phyloP scores from a whole-genome alignment of 495 filamentous ascomycete species.

The Thermothielavioides terrestris region DNA sequence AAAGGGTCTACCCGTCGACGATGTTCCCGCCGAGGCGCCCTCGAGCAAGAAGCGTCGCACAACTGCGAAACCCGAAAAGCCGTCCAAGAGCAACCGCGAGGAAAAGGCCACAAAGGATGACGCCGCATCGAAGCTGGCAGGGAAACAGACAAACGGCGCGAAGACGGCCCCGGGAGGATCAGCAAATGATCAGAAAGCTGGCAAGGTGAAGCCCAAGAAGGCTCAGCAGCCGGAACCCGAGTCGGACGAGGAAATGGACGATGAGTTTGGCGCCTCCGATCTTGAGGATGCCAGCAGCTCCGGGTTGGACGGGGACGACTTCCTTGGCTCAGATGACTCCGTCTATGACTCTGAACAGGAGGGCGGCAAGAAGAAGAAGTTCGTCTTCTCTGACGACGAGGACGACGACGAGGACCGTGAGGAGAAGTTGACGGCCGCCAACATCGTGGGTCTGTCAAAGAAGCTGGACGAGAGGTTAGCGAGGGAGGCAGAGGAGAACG shows the following conservation, averaged over 20 bases:
- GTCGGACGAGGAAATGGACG: constrained; percentile 45
- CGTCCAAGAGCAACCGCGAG: constrained; percentile 30
- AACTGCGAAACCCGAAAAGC: constrained; percentile 39
- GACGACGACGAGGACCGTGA: constrained; percentile 84
- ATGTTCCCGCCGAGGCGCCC: constrained; percentile 32
- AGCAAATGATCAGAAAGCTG: constrained; percentile 29
- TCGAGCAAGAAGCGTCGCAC: constrained; percentile 63
- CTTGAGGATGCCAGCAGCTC: constrained; percentile 50
- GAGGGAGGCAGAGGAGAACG: constrained; percentile 65
- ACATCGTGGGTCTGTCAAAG: constrained; percentile 82
- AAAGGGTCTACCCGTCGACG: constrained; percentile 46
- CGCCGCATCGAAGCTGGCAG: constrained; percentile 21
- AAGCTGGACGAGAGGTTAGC: constrained; percentile 66
- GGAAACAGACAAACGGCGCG: constrained; percentile 31
- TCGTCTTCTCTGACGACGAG: constrained; percentile 93
- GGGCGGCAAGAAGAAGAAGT: constrained; percentile 50
- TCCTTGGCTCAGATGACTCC: constrained; percentile 51
- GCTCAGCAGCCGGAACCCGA: constrained; percentile 35
- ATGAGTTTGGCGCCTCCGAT: constrained; percentile 38
- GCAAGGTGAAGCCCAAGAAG: constrained; percentile 43
- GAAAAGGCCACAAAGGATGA: constrained; percentile 25
- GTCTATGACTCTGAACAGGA: constrained; percentile 68
- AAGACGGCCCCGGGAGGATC: constrained; percentile 20
- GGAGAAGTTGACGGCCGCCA: constrained; percentile 88
- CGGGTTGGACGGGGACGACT: constrained; percentile 44